A percentile compares a stretch with the other conserved stretches of the same genome.
These are phyloP conservation scores for Debaryomyces hansenii DNA, from an alignment of 805 yeast species.

Conservation along the genomic window DNA sequence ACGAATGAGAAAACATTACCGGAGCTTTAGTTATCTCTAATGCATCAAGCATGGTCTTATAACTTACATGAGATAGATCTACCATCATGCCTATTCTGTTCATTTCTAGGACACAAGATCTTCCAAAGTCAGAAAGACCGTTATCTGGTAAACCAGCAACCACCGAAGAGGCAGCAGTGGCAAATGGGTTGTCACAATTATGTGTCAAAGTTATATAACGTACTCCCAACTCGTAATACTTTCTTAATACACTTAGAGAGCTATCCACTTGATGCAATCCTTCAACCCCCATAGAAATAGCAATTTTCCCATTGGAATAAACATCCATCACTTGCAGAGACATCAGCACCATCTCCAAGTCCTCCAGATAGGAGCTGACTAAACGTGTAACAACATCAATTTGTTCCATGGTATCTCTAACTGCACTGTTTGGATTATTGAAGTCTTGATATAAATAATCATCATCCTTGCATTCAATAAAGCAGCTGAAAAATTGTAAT, in stretches of 20 bases:
- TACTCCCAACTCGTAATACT: constrained; percentile 51
- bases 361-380: constrained; percentile 38
- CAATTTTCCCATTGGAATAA: constrained; percentile 35
- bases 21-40: constrained; percentile 43
- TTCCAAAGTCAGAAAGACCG: constrained; percentile 45
- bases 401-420: constrained; percentile 55
- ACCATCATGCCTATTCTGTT: constrained; percentile 55
- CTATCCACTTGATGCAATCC: constrained; percentile 49
- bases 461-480: constrained; percentile 45
- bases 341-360: constrained; percentile 39
- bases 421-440: constrained; percentile 42
- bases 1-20: constrained; percentile 50
- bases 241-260: constrained; percentile 49
- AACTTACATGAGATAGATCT: constrained; percentile 49
- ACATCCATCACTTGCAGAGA: constrained; percentile 41
- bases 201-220: constrained; percentile 54
- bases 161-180: constrained; percentile 52
- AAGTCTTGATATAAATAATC: constrained; percentile 44
- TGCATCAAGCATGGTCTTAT: constrained; percentile 48
- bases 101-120: constrained; percentile 45
- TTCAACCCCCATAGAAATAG: constrained; percentile 53
- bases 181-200: constrained; percentile 58
- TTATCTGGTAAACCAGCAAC: constrained; percentile 45
- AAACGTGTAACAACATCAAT: constrained; percentile 51
- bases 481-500: constrained; percentile 51